Conservation (phyloP, 352 stramenopile species). For the Chrysophaeum taylorii region DNA sequence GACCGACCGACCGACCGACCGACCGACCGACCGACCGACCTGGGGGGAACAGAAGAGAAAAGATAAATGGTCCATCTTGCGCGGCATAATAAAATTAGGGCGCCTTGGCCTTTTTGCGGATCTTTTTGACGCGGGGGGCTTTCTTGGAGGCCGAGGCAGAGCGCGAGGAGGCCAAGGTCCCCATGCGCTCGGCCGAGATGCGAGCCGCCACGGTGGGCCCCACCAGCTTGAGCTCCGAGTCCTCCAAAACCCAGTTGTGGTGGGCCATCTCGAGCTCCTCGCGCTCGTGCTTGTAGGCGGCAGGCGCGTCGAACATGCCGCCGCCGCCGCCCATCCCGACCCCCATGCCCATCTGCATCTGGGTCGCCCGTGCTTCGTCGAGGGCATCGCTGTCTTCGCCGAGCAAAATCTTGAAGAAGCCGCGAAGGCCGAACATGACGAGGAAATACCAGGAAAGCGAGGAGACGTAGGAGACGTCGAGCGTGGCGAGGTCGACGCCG, state of each 20-base stretch:
- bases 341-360: constrained; percentile 81
- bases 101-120: too few species aligned
- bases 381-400: constrained; percentile 70
- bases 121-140: too few species aligned
- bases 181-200: background rate
- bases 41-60: too few species aligned
- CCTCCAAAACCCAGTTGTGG: constrained; percentile 27
- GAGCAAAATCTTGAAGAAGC: constrained; percentile 88
- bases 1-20: too few species aligned
- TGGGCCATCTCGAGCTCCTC: constrained; percentile 24
- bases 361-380: constrained; percentile 73
- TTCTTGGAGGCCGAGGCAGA: too few species aligned
- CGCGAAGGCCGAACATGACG: constrained; percentile 94
- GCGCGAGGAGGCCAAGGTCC: too few species aligned
- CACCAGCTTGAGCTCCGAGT: constrained; percentile 20
- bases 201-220: background rate
- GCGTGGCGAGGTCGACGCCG: constrained; percentile 83
- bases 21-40: too few species aligned
- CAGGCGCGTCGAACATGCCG: constrained; percentile 72
- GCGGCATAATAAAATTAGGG: too few species aligned
- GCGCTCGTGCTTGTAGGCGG: constrained; percentile 64
- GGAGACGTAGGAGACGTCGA: constrained; percentile 95
- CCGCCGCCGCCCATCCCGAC: constrained; percentile 34
- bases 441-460: constrained; percentile 97
- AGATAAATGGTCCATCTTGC: too few species aligned